These are phyloP conservation scores for Lasiodiplodia sp. DNA, from an alignment of 2,329 filamentous ascomycete genomes.

Conservation along the genomic window DNA sequence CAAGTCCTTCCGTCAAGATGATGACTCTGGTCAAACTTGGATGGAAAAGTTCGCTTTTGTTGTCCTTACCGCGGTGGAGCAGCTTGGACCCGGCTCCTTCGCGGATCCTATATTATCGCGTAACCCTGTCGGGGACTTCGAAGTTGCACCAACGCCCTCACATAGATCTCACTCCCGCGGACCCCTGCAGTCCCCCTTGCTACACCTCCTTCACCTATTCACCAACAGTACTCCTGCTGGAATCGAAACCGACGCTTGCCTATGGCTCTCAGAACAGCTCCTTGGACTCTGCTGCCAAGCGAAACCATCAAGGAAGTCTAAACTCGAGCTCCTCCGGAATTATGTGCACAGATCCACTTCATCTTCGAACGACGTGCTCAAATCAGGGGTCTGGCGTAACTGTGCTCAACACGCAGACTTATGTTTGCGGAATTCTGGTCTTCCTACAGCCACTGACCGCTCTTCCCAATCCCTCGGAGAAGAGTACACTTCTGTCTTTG, in stretches of 20 bases:
- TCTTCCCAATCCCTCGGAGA: slow-evolving; percentile 59
- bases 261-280: slow-evolving; percentile 18
- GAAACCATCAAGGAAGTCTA: slow-evolving; percentile 34
- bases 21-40: slow-evolving; percentile 51
- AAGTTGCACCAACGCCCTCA: slow-evolving; percentile 71
- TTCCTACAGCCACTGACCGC: neutral
- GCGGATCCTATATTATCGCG: slow-evolving; percentile 58
- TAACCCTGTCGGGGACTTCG: slow-evolving; percentile 66
- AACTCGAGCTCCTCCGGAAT: slow-evolving; percentile 50
- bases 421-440: neutral
- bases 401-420: neutral
- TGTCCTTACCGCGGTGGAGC: slow-evolving; percentile 57
- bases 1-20: slow-evolving; percentile 38
- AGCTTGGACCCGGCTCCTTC: slow-evolving; percentile 59
- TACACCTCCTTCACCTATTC: slow-evolving; percentile 71
- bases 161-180: slow-evolving; percentile 60
- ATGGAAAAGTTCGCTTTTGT: slow-evolving; percentile 61
- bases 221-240: slow-evolving; percentile 47
- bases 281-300: slow-evolving; percentile 16
- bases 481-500: slow-evolving; percentile 74
- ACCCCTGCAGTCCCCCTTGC: slow-evolving; percentile 65
- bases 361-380: slow-evolving; percentile 36
- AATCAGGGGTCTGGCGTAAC: slow-evolving; percentile 39
- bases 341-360: slow-evolving; percentile 39
- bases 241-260: neutral